These are phyloP conservation scores for Prasinococcaceae sp. DNA, from an alignment of 139 green algal genomes.

Conservation along the genomic window DNA sequence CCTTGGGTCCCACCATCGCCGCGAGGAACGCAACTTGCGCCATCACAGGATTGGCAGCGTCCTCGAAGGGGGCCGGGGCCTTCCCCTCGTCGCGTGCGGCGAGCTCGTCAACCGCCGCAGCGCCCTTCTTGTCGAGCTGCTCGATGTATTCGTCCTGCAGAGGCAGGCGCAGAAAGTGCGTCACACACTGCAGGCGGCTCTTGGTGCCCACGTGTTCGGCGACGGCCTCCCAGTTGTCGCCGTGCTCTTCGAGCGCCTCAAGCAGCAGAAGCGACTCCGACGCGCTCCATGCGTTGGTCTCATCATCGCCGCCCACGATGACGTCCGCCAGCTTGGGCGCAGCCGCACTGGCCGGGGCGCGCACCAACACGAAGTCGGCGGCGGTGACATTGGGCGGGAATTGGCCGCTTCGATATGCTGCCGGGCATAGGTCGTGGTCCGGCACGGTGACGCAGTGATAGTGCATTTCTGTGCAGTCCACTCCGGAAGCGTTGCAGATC, in stretches of 20 bases:
- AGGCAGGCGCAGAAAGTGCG: slow-evolving; percentile 72
- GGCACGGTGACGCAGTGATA: slow-evolving; percentile 66
- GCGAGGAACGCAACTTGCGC: slow-evolving; percentile 59
- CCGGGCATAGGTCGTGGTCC: slow-evolving; percentile 29
- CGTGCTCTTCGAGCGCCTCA: slow-evolving; percentile 60
- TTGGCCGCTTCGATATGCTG: slow-evolving; percentile 49
- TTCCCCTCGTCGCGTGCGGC: too few species aligned
- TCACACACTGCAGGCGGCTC: slow-evolving; percentile 60
- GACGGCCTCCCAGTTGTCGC: slow-evolving; percentile 69
- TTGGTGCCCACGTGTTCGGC: slow-evolving; percentile 73
- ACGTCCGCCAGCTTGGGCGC: background rate
- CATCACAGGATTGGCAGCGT: slow-evolving; percentile 67
- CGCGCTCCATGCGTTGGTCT: slow-evolving; percentile 53
- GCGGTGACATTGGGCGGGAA: slow-evolving; percentile 53
- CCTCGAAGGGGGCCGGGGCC: slow-evolving; percentile 50
- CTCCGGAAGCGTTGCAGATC: slow-evolving; percentile 39
- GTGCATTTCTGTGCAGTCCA: slow-evolving; percentile 53
- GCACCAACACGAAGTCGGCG: slow-evolving; percentile 86
- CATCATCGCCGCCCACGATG: background rate
- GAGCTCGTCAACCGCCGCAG: background rate
- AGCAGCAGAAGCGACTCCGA: slow-evolving; percentile 58
- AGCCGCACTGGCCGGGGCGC: slow-evolving; percentile 25
- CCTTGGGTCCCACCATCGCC: slow-evolving; percentile 51
- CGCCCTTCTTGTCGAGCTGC: slow-evolving; percentile 29
- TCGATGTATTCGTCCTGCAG: slow-evolving; percentile 76